These are phyloP conservation scores for Metschnikowia peoriensis DNA, from an alignment of 805 yeast genomes.

Conservation along the genomic window DNA sequence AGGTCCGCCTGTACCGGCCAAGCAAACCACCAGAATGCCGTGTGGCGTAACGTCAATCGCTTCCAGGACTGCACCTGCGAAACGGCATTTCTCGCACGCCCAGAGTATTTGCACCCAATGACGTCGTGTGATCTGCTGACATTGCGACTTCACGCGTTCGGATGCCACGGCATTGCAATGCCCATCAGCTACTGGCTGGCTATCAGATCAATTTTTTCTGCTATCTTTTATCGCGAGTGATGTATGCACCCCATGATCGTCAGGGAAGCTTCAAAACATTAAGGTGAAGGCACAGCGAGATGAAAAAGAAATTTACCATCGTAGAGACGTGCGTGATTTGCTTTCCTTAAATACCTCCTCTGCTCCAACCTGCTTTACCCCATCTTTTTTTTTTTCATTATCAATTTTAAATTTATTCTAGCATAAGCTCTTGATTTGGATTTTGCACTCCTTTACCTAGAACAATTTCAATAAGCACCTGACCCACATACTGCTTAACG, in stretches of 20 bases:
- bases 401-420: too few species aligned
- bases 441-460: too few species aligned
- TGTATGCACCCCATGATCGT: not conserved
- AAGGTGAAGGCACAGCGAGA: not conserved
- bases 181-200: not conserved
- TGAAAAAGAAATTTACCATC: not conserved
- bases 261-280: not conserved
- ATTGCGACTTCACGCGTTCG: not conserved
- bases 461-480: too few species aligned
- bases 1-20: not conserved
- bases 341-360: not conserved
- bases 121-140: not conserved
- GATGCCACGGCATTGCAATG: not conserved
- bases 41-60: not conserved
- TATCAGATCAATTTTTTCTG: not conserved
- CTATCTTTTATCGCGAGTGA: not conserved
- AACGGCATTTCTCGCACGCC: not conserved
- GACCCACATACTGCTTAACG: too few species aligned
- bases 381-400: too few species aligned
- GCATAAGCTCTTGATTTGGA: too few species aligned
- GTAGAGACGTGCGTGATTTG: not conserved
- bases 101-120: constrained; percentile 1
- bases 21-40: not conserved
- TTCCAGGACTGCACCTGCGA: not conserved
- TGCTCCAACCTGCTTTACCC: not conserved